phyloP scores from a whole-genome alignment of 352 stramenopile genomes.

The Pythium aphanidermatum region DNA sequence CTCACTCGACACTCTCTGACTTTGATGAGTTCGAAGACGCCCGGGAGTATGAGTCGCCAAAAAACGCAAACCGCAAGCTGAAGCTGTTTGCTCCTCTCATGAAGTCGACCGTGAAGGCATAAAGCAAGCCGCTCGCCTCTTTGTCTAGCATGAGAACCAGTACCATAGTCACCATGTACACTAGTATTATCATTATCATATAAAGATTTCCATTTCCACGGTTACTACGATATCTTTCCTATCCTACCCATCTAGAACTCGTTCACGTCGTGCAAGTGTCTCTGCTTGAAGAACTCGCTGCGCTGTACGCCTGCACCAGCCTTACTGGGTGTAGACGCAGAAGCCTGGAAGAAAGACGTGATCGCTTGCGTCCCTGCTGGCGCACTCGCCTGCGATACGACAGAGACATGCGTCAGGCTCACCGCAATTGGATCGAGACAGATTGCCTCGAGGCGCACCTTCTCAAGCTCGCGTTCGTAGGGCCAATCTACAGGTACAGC shows the following conservation, averaged over 20 bases:
- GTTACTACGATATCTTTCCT: constrained; percentile 3
- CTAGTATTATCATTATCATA: too few species aligned
- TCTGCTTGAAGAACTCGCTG: constrained; percentile 44
- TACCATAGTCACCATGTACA: not conserved
- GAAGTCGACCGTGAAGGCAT: constrained; percentile 2
- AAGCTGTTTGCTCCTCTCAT: constrained; percentile 10
- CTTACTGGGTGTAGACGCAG: constrained; percentile 19
- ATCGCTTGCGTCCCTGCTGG: constrained; percentile 70
- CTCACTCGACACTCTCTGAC: constrained; percentile 18
- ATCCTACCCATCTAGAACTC: constrained; percentile 34
- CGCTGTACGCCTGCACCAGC: constrained; percentile 16
- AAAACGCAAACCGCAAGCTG: constrained; percentile 4
- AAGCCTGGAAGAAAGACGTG: constrained; percentile 61
- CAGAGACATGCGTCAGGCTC: not conserved
- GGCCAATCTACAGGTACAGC: constrained; percentile 25
- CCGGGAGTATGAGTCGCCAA: not conserved
- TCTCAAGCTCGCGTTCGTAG: constrained; percentile 26
- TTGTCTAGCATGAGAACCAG: too few species aligned
- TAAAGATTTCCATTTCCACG: not conserved
- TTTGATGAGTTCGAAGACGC: constrained; percentile 17
- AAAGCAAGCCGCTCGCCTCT: not conserved
- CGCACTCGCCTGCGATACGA: constrained; percentile 46
- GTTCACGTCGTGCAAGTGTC: constrained; percentile 55
- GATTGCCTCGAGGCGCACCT: too few species aligned
- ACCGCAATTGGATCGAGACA: too few species aligned